Conservation (phyloP, 139 green algal species). For the Asterochloris erici region DNA sequence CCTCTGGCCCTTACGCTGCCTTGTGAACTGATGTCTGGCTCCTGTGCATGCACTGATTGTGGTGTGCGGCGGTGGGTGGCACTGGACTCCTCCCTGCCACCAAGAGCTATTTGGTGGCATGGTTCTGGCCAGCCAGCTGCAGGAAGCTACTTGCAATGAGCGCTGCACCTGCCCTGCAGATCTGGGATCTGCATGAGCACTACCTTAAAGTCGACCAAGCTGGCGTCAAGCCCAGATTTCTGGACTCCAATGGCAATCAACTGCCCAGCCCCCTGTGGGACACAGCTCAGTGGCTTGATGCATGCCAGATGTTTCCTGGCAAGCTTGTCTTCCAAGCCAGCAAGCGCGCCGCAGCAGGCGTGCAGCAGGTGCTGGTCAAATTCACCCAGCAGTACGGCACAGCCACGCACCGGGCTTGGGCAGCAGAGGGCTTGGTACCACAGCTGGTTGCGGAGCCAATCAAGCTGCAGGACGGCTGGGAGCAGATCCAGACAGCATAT, state of each 20-base stretch:
- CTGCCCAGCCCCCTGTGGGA: slow-evolving; percentile 4
- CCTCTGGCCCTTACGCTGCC: no score
- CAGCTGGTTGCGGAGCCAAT: neutral
- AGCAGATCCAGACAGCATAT: slow-evolving; percentile 4
- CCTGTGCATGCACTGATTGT: no score
- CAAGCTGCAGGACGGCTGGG: neutral
- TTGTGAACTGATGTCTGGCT: no score
- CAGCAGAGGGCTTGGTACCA: neutral
- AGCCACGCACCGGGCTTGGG: slow-evolving; percentile 2
- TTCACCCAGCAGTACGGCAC: slow-evolving; percentile 3
- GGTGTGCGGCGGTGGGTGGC: no score
- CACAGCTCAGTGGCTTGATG: neutral
- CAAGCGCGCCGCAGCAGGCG: neutral
- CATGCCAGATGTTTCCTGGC: neutral
- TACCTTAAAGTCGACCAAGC: neutral
- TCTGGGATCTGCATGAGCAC: neutral
- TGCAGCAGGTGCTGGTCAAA: slow-evolving; percentile 1
- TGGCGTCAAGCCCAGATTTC: neutral
- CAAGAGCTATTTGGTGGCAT: no score
- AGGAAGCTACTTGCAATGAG: no score
- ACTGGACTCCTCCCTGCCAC: no score
- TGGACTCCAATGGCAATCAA: neutral
- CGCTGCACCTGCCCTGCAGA: neutral
- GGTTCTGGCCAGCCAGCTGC: no score
- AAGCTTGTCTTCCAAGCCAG: neutral